A percentile compares a stretch with the other conserved stretches of the same genome.
Conservation (phyloP, 345 rosid species). For the Euphorbia peplus region DNA sequence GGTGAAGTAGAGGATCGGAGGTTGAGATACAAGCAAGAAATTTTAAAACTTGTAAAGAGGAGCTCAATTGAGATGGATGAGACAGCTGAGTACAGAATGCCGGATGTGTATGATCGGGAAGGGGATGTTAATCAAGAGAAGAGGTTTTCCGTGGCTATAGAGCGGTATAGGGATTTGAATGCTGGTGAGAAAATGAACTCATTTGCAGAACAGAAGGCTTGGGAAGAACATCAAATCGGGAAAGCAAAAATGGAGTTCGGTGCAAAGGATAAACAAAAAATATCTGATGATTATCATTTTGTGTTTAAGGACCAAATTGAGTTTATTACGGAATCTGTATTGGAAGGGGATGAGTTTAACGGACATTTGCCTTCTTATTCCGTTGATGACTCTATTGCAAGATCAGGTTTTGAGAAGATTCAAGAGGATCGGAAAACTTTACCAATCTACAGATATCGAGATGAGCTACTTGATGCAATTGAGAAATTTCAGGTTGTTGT, state of each 20-base stretch:
- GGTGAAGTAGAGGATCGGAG: background rate
- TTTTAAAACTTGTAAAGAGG: background rate
- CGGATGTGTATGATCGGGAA: constrained; percentile 2
- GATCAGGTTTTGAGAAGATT: constrained; percentile 63
- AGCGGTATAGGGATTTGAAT: background rate
- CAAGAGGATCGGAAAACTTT: constrained; percentile 83
- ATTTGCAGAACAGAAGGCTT: background rate
- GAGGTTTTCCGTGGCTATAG: background rate
- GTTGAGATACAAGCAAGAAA: background rate
- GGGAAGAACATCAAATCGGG: background rate
- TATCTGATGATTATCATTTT: constrained; percentile 1
- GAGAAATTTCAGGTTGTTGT: constrained; percentile 81
- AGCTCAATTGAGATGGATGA: background rate
- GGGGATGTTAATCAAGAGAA: background rate
- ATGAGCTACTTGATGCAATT: constrained; percentile 74
- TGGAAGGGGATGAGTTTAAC: background rate
- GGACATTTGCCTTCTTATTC: background rate
- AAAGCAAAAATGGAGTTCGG: background rate
- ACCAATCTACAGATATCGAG: constrained; percentile 83
- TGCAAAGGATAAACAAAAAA: background rate
- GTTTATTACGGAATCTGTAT: background rate
- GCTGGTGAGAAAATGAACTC: background rate
- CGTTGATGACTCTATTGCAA: background rate
- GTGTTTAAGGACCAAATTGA: background rate
- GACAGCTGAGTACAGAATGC: background rate